phyloP scores from a whole-genome alignment of 768 basidiomycete species.

The Tulasnella sp. region DNA sequence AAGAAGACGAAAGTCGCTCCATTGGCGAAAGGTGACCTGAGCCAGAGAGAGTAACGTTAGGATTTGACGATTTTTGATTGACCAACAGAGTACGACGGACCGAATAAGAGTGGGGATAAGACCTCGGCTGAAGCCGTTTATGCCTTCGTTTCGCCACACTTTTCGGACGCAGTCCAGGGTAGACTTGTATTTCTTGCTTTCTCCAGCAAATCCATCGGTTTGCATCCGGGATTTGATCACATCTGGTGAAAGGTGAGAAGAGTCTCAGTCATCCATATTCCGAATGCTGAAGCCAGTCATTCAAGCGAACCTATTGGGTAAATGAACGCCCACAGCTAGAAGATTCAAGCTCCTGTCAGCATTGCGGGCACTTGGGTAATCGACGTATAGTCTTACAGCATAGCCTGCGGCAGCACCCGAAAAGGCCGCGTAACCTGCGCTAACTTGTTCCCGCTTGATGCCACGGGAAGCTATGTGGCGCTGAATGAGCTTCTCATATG shows the following conservation, averaged over 20 bases:
- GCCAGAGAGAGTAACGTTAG: conserved; percentile 4
- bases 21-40: conserved; percentile 90
- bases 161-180: conserved; percentile 78
- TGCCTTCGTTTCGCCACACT: conserved; percentile 79
- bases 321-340: conserved; percentile 20
- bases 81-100: conserved; percentile 43
- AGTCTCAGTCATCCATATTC: not conserved
- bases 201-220: conserved; percentile 80
- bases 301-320: conserved; percentile 28
- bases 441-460: conserved; percentile 72
- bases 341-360: not conserved
- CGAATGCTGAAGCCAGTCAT: conserved; percentile 19
- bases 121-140: conserved; percentile 85
- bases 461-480: conserved; percentile 68
- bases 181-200: conserved; percentile 77
- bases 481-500: conserved; percentile 89
- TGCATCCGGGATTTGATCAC: conserved; percentile 97
- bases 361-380: not conserved
- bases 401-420: conserved; percentile 94
- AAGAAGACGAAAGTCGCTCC: conserved; percentile 96
- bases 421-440: conserved; percentile 68
- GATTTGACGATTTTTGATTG: not conserved
- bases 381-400: conserved; percentile 49
- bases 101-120: conserved; percentile 87
- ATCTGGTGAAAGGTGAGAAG: conserved; percentile 87